Conservation (phyloP, 2,329 filamentous ascomycete species). For the Colletotrichum camelliae region DNA sequence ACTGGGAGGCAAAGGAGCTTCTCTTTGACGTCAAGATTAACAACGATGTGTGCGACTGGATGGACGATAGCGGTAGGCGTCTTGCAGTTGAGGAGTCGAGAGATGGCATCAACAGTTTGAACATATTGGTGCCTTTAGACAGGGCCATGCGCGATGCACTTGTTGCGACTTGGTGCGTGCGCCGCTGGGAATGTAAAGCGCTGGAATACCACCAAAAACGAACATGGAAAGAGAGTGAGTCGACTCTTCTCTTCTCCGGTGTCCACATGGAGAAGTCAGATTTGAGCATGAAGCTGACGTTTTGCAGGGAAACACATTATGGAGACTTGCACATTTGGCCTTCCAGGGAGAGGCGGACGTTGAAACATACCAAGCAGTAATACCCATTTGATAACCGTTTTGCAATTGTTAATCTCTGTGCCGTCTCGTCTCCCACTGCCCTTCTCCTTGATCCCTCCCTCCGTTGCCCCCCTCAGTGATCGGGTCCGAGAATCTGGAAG, state of each 20-base stretch:
- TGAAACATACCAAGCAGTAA: neutral
- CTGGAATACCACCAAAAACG: slow-evolving; percentile 2
- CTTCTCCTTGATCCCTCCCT: neutral
- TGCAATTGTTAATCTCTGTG: neutral
- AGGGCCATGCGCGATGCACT: slow-evolving; percentile 35
- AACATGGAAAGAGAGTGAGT: slow-evolving; percentile 16
- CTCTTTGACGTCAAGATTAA: slow-evolving; percentile 33
- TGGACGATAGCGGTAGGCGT: slow-evolving; percentile 25
- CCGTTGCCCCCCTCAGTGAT: neutral
- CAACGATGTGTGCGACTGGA: slow-evolving; percentile 36
- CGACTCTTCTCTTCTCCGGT: accelerated
- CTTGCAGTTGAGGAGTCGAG: slow-evolving; percentile 37
- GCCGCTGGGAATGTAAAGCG: slow-evolving; percentile 37
- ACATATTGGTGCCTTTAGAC: slow-evolving; percentile 35
- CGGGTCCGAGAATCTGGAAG: neutral
- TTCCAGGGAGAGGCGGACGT: neutral
- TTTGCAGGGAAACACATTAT: slow-evolving; percentile 1
- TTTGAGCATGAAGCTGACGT: neutral
- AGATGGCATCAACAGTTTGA: slow-evolving; percentile 31
- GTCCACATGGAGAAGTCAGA: neutral
- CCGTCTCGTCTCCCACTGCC: neutral
- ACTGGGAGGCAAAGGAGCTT: slow-evolving; percentile 26
- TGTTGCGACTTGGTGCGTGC: slow-evolving; percentile 39
- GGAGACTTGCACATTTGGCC: neutral
- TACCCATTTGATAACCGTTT: neutral